phyloP scores from a whole-genome alignment of 2,329 filamentous ascomycete species.

The Colletotrichum shisoi region DNA sequence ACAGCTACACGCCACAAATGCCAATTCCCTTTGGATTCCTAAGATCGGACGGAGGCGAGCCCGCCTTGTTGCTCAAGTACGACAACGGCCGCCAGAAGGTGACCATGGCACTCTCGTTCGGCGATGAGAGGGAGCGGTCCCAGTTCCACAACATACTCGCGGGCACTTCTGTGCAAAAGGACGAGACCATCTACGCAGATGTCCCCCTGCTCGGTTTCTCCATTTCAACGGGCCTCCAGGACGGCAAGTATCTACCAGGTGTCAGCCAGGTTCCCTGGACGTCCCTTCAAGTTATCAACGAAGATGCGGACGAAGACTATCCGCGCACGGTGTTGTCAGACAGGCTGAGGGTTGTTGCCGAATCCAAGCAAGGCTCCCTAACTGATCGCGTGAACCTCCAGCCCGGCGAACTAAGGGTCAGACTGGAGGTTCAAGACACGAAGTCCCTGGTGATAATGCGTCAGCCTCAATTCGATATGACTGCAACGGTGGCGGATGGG shows the following conservation, averaged over 20 bases:
- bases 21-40: conserved; percentile 82
- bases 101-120: conserved; percentile 79
- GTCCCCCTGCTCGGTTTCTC: conserved; percentile 71
- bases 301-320: conserved; percentile 69
- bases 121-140: conserved; percentile 73
- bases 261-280: conserved; percentile 69
- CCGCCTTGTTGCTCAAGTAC: conserved; percentile 75
- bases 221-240: conserved; percentile 63
- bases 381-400: conserved; percentile 85
- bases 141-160: conserved; percentile 76
- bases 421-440: conserved; percentile 68
- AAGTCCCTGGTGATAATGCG: conserved; percentile 73
- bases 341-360: conserved; percentile 75
- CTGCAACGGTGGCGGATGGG: conserved; percentile 75
- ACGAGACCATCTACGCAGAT: conserved; percentile 76
- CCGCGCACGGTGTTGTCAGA: conserved; percentile 78
- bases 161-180: conserved; percentile 71
- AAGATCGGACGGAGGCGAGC: conserved; percentile 73
- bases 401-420: conserved; percentile 74
- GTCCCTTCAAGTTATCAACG: conserved; percentile 74
- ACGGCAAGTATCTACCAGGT: conserved; percentile 58
- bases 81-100: conserved; percentile 71
- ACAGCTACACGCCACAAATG: conserved; percentile 68
- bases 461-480: conserved; percentile 78
- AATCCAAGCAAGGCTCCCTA: conserved; percentile 78